Base-by-base conservation (phyloP, 306 rosid species). In the Canavalia gladiata region DNA sequence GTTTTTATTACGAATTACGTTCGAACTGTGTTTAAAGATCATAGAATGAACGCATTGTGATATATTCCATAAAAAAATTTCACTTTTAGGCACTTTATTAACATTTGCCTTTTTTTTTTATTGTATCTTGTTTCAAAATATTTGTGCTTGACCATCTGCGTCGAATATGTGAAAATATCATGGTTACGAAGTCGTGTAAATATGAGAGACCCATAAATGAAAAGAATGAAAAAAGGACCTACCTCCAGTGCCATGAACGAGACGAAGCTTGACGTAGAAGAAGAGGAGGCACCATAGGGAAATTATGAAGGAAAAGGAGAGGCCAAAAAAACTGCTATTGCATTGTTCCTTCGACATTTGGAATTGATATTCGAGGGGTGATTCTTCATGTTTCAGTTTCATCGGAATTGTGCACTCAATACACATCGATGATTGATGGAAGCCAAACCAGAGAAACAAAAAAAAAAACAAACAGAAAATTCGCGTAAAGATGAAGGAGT, bases 281-380 rank as follows among this genome's bases (percentile, higher is more conserved):
- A 89, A 88, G 52, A 86, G 75, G 57, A 94, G 89, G 59, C 92
- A 91, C 88, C 91, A 90, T 0, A 92, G 86, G 2, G 92, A 90
- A 77, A 94, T 76, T 58, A 91, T 34, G 72, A 91, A 86, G 73
- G 98, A 88, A 18, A 90, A 79, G 45, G 95, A 94, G 52, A 91
- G 88, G 80, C 91, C 91, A 49, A 78, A 87, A 35, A 90, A 86
- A 86, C 86, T 81, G 58, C 43, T 72, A 65, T 68, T 81, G 81
- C 54, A 42, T 72, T 41, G 72, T 42, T 77, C 31, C 46, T 59
- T 35, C 56, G 88, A 66, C 83, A 76, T 84, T 85, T 84, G 88
- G 58, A 50, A 47, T 59, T 75, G 34, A 59, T 76, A 34, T 87
- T 74, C 29, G 87, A 82, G 10, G 18, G 59, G 30, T 7, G 73